Evolutionary conservation across 345 rosid species (phyloP), one percentile per base, ranked within the genome.

Genomic region (Pugionium dolabratum): DNA sequence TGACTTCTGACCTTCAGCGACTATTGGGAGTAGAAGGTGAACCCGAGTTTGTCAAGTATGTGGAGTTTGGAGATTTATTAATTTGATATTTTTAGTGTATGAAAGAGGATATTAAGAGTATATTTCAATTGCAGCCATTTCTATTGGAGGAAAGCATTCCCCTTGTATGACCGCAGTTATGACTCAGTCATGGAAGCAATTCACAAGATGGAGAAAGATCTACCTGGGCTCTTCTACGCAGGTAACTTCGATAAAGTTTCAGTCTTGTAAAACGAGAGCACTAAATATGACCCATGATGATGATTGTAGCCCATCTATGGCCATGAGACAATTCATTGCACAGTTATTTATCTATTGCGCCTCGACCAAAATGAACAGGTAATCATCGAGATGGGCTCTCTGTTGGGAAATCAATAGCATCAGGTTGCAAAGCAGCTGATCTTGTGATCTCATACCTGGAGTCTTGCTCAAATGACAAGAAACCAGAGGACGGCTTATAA

Each of bases 161-260:
- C 98, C 1, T 62, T 85, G 52, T 93, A 90, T 9, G 94, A 90
- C 49, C 78, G 54, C 42, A 81, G 86, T 84, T 87, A 90, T 69
- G 84, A 61, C 57, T 77, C 79, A 4, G 90, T 86, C 28, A 34
- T 87, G 48, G 81, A 84, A 74, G 98, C 87, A 41, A 79, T 89
- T 53, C 85, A 76, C 40, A 83, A 82, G 79, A 80, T 89, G 91
- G 98, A 89, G 79, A 81, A 75, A 67, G 81, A 78, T 68, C 94
- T 93, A 62, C 97, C 98, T 4, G 97, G 98, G 46, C 86, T 87
- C 82, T 89, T 87, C 80, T 89, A 93, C 10, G 97, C 98, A 70
- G 98, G 98, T 89, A 80, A 73, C 53, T 39, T 58, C 64, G 63
- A n/a, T 9, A 2, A 34, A 61, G 41, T 34, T 54, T 69, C 33